Evolutionary conservation across 2,329 filamentous ascomycete species (phyloP).

Genomic region (Diaporthe citri): DNA sequence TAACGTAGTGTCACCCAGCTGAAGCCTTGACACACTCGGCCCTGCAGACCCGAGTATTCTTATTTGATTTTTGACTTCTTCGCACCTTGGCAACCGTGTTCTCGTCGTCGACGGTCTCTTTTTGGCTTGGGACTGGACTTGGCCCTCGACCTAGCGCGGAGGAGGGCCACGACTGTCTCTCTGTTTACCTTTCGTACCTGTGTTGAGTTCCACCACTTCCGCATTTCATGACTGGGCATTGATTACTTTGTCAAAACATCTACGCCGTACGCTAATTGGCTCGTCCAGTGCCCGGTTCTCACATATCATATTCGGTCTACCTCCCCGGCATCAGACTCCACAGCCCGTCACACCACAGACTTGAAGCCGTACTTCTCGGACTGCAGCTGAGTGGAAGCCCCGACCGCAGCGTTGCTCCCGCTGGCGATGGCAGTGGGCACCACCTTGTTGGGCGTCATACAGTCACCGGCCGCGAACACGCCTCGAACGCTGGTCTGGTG

Average conservation of each 20-base stretch:
- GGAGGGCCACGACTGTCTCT: too few species aligned
- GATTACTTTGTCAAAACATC: too few species aligned
- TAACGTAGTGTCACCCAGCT: neutral
- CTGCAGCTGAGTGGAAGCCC: slow-evolving; percentile 31
- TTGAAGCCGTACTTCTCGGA: slow-evolving; percentile 23
- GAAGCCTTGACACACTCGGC: neutral
- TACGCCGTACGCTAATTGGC: neutral
- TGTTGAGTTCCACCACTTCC: neutral
- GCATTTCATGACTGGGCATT: neutral
- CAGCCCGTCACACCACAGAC: neutral
- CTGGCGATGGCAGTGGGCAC: slow-evolving; percentile 27
- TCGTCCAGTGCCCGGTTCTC: neutral
- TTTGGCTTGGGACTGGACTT: neutral
- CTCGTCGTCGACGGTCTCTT: neutral
- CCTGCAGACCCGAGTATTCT: neutral
- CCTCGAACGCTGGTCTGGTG: slow-evolving; percentile 33
- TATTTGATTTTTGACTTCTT: neutral
- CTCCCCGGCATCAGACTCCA: neutral
- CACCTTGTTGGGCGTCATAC: slow-evolving; percentile 33
- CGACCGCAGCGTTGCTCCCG: slow-evolving; percentile 28
- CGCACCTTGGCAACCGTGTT: neutral
- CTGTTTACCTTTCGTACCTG: neutral
- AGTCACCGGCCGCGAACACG: slow-evolving; percentile 35
- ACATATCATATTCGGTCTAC: neutral
- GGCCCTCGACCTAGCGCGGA: neutral